These are phyloP conservation scores for Metschnikowia vanudenii DNA, from an alignment of 805 yeast genomes.

Conservation along the genomic window DNA sequence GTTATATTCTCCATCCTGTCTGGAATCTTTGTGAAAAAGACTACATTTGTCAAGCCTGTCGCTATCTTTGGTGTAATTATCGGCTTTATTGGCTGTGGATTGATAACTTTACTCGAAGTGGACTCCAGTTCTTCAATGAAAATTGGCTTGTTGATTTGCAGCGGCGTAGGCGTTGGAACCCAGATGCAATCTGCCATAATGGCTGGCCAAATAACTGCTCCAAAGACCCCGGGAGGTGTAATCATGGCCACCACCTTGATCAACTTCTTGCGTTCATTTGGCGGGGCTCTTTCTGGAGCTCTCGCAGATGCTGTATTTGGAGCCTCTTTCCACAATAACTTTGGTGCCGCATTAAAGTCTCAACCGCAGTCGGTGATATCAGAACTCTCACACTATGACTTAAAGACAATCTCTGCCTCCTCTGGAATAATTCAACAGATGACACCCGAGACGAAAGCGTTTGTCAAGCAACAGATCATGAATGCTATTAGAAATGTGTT, in stretches of 20 bases:
- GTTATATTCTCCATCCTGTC: constrained; percentile 34
- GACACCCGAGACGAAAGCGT: constrained; percentile 20
- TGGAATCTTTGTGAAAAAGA: constrained; percentile 39
- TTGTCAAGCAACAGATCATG: constrained; percentile 33
- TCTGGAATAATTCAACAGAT: constrained; percentile 19
- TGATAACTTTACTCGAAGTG: constrained; percentile 39
- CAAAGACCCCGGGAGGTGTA: constrained; percentile 49
- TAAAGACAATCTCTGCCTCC: constrained; percentile 16
- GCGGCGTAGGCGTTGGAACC: constrained; percentile 50
- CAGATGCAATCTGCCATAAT: constrained; percentile 46
- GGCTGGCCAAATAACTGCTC: constrained; percentile 48
- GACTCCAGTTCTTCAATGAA: constrained; percentile 35
- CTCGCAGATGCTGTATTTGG: constrained; percentile 44
- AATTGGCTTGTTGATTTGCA: constrained; percentile 46
- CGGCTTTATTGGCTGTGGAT: constrained; percentile 45
- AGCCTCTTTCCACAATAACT: constrained; percentile 20
- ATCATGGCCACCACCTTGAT: constrained; percentile 48
- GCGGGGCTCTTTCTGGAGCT: constrained; percentile 45
- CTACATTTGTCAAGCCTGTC: constrained; percentile 43
- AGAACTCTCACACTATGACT: constrained; percentile 21
- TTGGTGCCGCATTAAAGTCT: constrained; percentile 8
- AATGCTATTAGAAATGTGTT: constrained; percentile 39
- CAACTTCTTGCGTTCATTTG: constrained; percentile 45
- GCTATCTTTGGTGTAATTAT: constrained; percentile 34
- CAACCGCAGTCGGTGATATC: constrained; percentile 18